phyloP scores from a whole-genome alignment of 78 protist genomes.

The slime mould (Dictyostelium discoideum) region DNA sequence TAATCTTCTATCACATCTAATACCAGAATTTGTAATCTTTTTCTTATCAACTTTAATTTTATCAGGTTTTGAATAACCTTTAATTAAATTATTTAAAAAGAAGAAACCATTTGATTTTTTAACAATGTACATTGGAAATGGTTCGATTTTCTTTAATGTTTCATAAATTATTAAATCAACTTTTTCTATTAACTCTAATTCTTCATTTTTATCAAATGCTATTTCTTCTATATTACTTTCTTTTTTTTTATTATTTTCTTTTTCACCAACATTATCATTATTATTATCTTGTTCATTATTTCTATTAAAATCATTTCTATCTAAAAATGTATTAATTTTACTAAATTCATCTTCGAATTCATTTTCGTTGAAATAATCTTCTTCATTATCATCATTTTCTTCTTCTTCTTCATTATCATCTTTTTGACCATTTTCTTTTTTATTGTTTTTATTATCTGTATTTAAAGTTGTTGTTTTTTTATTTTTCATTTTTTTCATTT shows the following conservation, averaged over 20 bases:
- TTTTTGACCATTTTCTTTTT: not conserved
- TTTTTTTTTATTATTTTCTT: no score
- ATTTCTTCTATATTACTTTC: not conserved
- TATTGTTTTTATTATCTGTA: not conserved
- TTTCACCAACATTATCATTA: no score
- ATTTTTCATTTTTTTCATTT: not conserved
- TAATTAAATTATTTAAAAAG: not conserved
- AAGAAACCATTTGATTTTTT: not conserved
- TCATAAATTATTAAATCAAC: not conserved
- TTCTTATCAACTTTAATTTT: not conserved
- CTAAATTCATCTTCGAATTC: not conserved
- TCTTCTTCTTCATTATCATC: not conserved
- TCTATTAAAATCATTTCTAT: not conserved
- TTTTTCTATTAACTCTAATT: not conserved
- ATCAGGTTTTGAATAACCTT: not conserved
- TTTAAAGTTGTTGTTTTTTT: not conserved
- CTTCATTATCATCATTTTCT: not conserved
- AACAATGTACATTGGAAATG: not conserved
- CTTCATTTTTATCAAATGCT: not conserved
- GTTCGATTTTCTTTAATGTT: not conserved
- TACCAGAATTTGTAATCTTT: not conserved
- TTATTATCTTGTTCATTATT: not conserved
- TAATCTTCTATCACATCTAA: not conserved
- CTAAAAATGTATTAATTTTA: not conserved
- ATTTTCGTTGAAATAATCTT: not conserved